These are phyloP conservation scores for Candida qinlingensis DNA, from an alignment of 805 yeast genomes.

Conservation along the genomic window DNA sequence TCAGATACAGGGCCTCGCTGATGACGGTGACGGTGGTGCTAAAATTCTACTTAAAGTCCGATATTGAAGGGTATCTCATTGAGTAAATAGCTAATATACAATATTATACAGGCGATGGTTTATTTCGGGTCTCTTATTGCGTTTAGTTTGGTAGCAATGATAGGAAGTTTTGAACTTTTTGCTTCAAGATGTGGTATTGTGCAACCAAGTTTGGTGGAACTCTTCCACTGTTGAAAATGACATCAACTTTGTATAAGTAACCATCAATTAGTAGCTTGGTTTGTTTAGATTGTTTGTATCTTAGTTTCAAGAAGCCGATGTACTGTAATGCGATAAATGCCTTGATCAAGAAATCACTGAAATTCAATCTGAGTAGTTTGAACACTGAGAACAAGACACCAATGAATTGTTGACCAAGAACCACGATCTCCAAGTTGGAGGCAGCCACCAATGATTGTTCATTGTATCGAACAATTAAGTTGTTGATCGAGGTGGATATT, in stretches of 20 bases:
- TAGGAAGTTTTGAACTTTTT: conserved; percentile 6
- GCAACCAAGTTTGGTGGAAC: conserved; percentile 29
- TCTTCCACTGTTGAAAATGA: conserved; percentile 29
- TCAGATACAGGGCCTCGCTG: too few species aligned
- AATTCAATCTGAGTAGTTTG: conserved; percentile 24
- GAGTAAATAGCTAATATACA: background rate
- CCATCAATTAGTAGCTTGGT: conserved; percentile 46
- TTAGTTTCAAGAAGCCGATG: conserved; percentile 50
- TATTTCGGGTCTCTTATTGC: background rate
- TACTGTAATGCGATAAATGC: conserved; percentile 40
- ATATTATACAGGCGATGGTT: background rate
- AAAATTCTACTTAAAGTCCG: too few species aligned
- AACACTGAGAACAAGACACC: conserved; percentile 38
- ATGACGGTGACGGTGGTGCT: too few species aligned
- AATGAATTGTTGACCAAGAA: conserved; percentile 34
- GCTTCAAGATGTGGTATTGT: conserved; percentile 15
- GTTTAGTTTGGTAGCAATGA: conserved; percentile 11
- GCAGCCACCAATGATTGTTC: conserved; percentile 40
- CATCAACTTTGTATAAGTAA: conserved; percentile 38
- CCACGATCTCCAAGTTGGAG: conserved; percentile 41
- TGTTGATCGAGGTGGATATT: conserved; percentile 26
- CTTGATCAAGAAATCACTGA: conserved; percentile 27
- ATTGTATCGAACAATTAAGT: conserved; percentile 34
- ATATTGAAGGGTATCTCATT: background rate
- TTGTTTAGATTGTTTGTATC: conserved; percentile 52